phyloP scores from a whole-genome alignment of 176 grass and related monocot genomes.

The Lolium rigidum region DNA sequence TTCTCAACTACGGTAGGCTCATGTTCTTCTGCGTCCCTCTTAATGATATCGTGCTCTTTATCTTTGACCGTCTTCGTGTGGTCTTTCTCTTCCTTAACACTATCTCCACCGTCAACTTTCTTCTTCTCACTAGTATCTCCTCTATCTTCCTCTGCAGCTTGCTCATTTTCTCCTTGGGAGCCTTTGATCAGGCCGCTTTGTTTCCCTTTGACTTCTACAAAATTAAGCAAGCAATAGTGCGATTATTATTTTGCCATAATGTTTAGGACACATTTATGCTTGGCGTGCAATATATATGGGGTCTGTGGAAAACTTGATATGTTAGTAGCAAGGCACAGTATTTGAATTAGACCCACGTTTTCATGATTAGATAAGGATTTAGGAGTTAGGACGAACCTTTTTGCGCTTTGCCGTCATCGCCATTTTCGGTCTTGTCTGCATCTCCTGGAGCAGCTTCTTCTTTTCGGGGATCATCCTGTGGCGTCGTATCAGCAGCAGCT shows the following conservation, averaged over 20 bases:
- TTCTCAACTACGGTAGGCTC: background rate
- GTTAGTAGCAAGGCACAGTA: background rate
- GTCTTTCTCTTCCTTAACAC: no score
- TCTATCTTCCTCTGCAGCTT: background rate
- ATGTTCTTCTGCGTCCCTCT: background rate
- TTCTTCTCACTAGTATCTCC: background rate
- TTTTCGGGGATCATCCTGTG: background rate
- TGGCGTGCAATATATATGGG: background rate
- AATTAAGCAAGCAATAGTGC: background rate
- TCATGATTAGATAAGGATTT: no score
- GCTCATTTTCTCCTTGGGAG: background rate
- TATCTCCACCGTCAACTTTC: background rate
- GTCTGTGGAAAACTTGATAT: background rate
- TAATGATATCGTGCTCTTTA: background rate
- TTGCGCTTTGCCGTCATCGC: background rate
- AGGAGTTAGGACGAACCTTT: background rate
- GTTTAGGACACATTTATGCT: background rate
- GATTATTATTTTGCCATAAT: background rate
- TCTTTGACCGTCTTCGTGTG: background rate
- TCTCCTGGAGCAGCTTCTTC: background rate
- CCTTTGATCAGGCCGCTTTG: background rate
- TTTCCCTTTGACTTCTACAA: background rate
- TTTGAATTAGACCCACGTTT: background rate
- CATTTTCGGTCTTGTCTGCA: background rate
- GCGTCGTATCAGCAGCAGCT: background rate